Base-by-base conservation (phyloP, 1,139 yeast species). In the Candida albicans region DNA sequence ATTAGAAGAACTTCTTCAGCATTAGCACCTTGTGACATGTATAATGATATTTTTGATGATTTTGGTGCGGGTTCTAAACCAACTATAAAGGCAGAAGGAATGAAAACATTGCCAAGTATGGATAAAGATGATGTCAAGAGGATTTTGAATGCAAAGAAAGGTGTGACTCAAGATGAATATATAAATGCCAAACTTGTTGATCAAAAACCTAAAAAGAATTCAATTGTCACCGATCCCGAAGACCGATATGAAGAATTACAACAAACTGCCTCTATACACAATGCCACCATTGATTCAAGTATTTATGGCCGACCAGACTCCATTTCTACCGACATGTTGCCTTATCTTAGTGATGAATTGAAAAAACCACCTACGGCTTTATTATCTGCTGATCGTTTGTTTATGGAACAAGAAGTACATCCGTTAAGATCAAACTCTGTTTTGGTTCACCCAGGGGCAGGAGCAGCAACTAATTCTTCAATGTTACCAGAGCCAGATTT, bases 61-160 rank as follows among this genome's bases (percentile, higher is more conserved):
- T 54, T 61, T n/a, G 48, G 57, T 3, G 27, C 24, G 2, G 40
- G 51, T 26, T 57, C 64, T 29, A 10, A 10, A 8, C 72, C 76
- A 11, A 73, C 79, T 6, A 73, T 73, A 31, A 60, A 59, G 49
- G 55, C 72, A 18, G 57, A 61, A 36, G 75, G 77, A 8, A 67
- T 70, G 75, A 68, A 65, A 46, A 70, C 78, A 0, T 64, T 67
- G 43, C 78, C 76, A 44, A 73, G 78, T 45, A 68, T 72, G 70
- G 81, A 77, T 46, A 67, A 73, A 8, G 73, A 74, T 37, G 79
- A 76, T 49, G 70, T 75, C 2, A 65, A 69, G 48, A 61, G 67
- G 45, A 67, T 74, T 10, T 61, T 68, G 50, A 68, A 65, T 43
- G 63, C 77, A 31, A 73, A 70, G 43, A 58, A 65, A 37, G 67